Evolutionary conservation across 129 eudicot genomes (phyloP).

Genomic region (Flaveria ramosissima): DNA sequence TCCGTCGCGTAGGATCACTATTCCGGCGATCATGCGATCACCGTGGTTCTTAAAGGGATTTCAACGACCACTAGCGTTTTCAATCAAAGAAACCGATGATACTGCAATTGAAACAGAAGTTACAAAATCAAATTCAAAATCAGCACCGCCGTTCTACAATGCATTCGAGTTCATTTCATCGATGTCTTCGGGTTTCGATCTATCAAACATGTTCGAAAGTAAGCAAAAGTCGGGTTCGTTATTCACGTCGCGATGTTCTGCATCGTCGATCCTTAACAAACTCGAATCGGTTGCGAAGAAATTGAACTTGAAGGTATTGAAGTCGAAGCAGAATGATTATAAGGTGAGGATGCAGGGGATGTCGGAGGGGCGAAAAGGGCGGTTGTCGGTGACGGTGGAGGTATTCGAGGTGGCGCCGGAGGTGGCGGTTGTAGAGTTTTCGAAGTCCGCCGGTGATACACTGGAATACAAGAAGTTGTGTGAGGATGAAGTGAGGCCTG

Average conservation of each 20-base stretch:
- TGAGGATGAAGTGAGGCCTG: conserved; percentile 71
- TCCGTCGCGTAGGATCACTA: conserved; percentile 57
- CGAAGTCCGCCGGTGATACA: conserved; percentile 72
- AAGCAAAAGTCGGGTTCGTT: conserved; percentile 54
- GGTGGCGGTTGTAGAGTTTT: conserved; percentile 73
- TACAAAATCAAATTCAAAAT: conserved; percentile 28
- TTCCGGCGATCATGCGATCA: conserved; percentile 59
- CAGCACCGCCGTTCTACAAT: conserved; percentile 73
- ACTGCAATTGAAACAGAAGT: not conserved
- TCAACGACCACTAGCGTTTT: conserved; percentile 32
- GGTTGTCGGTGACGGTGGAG: conserved; percentile 67
- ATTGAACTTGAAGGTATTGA: conserved; percentile 40
- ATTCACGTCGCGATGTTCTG: conserved; percentile 68
- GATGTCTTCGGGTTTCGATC: conserved; percentile 87
- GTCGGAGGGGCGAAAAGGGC: conserved; percentile 77
- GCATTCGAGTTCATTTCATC: conserved; percentile 94
- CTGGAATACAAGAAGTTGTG: conserved; percentile 69
- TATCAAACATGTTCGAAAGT: conserved; percentile 71
- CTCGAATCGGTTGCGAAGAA: conserved; percentile 59
- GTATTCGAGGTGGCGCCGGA: conserved; percentile 82
- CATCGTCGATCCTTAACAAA: conserved; percentile 48
- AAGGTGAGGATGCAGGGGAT: conserved; percentile 65
- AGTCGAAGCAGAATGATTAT: conserved; percentile 55
- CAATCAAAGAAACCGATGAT: conserved; percentile 29
- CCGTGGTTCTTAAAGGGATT: conserved; percentile 78